A percentile compares a stretch with the other conserved stretches of the same genome.
Conservation (phyloP, 352 stramenopile species). For the Phytophthora cactorum region DNA sequence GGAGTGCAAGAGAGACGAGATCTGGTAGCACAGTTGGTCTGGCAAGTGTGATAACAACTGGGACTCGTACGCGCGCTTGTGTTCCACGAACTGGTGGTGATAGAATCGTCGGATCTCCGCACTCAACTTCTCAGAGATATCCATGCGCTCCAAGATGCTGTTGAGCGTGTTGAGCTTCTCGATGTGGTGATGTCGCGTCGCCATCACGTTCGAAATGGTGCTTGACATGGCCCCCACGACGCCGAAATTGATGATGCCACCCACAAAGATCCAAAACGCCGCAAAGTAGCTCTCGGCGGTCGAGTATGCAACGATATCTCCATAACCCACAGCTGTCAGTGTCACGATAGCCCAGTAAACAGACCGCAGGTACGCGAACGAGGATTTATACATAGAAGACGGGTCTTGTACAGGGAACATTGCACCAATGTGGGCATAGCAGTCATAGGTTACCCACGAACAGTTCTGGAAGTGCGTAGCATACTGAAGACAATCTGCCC, state of each 20-base stretch:
- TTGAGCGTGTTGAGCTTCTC: slow-evolving; percentile 81
- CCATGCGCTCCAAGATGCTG: slow-evolving; percentile 66
- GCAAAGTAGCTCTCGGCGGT: slow-evolving; percentile 80
- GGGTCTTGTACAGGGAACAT: slow-evolving; percentile 53
- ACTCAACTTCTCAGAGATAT: slow-evolving; percentile 63
- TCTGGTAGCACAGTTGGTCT: slow-evolving; percentile 79
- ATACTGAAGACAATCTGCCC: slow-evolving; percentile 52
- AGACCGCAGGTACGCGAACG: slow-evolving; percentile 75
- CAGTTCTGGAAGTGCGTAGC: slow-evolving; percentile 69
- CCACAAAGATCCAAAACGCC: slow-evolving; percentile 76
- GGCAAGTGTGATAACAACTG: slow-evolving; percentile 68
- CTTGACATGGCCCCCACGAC: slow-evolving; percentile 85
- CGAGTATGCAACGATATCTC: slow-evolving; percentile 77
- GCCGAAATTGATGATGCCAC: slow-evolving; percentile 80
- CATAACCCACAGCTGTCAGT: slow-evolving; percentile 78
- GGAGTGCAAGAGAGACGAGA: slow-evolving; percentile 73
- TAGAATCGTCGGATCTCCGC: slow-evolving; percentile 83
- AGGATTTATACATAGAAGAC: slow-evolving; percentile 46
- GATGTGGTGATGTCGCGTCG: slow-evolving; percentile 68
- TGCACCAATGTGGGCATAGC: slow-evolving; percentile 63
- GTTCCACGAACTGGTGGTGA: slow-evolving; percentile 70
- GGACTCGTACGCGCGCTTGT: slow-evolving; percentile 78
- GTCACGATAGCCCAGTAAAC: slow-evolving; percentile 82
- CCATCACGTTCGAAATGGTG: slow-evolving; percentile 73
- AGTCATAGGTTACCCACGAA: slow-evolving; percentile 76